Evolutionary conservation across 169 alveolate species (phyloP), one percentile per base, ranked within the genome.

Genomic region (Hammondia hammondi): DNA sequence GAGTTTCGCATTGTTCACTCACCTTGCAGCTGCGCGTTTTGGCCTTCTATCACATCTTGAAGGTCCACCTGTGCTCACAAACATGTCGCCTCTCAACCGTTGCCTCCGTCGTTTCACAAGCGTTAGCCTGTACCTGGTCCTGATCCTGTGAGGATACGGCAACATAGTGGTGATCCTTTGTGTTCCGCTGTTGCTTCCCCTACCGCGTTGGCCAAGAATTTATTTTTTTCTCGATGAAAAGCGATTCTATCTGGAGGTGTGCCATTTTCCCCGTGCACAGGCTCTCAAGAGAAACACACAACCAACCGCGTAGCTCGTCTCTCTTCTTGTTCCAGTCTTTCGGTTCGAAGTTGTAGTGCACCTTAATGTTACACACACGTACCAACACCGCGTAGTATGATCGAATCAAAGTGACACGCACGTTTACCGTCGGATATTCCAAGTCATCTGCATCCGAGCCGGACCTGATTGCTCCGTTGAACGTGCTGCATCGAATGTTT

Each of bases 301-400:
- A n/a, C 48, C 32, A 14, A 93, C 95, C 72, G 35, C 52, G 35
- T 14, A 88, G 39, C 39, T 93, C 89, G 5, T 45, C 87, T 39
- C 48, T 81, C 39, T 93, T 85, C 32, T 81, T n/a, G 46, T 61
- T 27, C 95, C 95, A 93, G 85, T 93, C 95, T 45, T 93, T 93
- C 45, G 95, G 95, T 77, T 93, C 95, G 93, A n/a, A 85, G 93
- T 93, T 77, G 85, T 48, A 93, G 29, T 93, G 95, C 48, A 93
- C 61, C 90, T 93, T 4, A 10, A 82, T 2, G 77, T 7, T 21
- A 7, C 73, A 46, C 46, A 27, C 39, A 52, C 3, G 46, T 39
- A 48, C 19, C 77, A 7, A n/a, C 24, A 43, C 48, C 52, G 3
- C 4, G 45, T 9, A 9, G 91, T 14, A 6, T 17, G 14, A 43